These are phyloP conservation scores for Cladosporium austrohemisphaericum DNA, from an alignment of 2,329 filamentous ascomycete genomes.

Conservation along the genomic window DNA sequence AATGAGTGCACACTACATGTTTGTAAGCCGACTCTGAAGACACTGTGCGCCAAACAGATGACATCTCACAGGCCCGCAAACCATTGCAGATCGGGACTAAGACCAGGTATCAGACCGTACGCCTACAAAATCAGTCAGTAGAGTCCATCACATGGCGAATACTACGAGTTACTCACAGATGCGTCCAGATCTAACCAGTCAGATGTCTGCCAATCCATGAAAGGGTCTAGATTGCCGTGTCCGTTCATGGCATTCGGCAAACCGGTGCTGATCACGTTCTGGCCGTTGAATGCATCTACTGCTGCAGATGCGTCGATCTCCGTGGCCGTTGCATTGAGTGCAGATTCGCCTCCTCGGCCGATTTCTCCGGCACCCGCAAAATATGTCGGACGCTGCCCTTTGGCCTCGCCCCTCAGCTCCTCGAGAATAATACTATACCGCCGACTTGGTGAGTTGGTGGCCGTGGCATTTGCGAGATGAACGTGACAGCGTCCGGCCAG, in stretches of 20 bases:
- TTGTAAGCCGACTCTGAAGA: too few relatives aligned
- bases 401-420: slow-evolving; percentile 42
- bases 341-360: background rate
- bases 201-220: slow-evolving; percentile 33
- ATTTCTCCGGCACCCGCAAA: background rate
- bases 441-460: slow-evolving; percentile 45
- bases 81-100: slow-evolving; percentile 13
- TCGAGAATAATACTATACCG: slow-evolving; percentile 49
- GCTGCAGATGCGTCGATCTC: background rate
- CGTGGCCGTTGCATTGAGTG: background rate
- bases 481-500: slow-evolving; percentile 45
- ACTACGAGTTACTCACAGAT: slow-evolving; percentile 21
- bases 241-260: slow-evolving; percentile 18
- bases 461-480: slow-evolving; percentile 46
- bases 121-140: background rate
- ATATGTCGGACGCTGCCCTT: background rate
- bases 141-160: background rate
- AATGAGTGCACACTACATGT: too few relatives aligned
- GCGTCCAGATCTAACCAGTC: slow-evolving; percentile 36
- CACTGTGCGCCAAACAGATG: too few relatives aligned
- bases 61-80: too few relatives aligned
- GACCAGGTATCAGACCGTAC: slow-evolving; percentile 7
- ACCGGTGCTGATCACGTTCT: background rate
- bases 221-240: slow-evolving; percentile 16
- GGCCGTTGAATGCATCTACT: background rate